A percentile compares a stretch with the other conserved stretches of the same genome.
phyloP scores from a whole-genome alignment of 179 eudicot genomes.

The Beta macrorhiza region DNA sequence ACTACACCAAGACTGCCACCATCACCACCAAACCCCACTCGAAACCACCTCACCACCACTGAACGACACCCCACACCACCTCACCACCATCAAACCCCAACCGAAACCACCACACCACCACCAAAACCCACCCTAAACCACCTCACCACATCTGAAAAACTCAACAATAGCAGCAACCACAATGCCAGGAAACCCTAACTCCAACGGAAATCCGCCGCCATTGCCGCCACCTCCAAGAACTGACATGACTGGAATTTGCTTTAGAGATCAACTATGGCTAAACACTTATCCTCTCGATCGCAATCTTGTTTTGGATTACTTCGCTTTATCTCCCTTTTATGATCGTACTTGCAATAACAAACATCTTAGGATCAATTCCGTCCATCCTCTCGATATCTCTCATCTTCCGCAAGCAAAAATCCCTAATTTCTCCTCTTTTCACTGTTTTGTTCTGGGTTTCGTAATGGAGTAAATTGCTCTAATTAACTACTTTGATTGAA shows the following conservation, averaged over 20 bases:
- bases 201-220: constrained; percentile 49
- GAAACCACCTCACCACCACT: too few species aligned
- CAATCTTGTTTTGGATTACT: too few species aligned
- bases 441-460: background rate
- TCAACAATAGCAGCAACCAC: constrained; percentile 67
- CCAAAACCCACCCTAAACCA: too few species aligned
- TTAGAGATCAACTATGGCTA: too few species aligned
- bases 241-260: constrained; percentile 55
- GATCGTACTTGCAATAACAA: constrained; percentile 81
- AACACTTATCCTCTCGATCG: too few species aligned
- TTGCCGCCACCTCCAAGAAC: constrained; percentile 81
- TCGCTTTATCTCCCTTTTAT: constrained; percentile 50
- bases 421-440: background rate
- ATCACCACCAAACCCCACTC: too few species aligned
- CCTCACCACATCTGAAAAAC: background rate
- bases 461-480: background rate
- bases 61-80: too few species aligned
- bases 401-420: constrained; percentile 66
- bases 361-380: constrained; percentile 58
- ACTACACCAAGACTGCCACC: too few species aligned
- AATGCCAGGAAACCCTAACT: constrained; percentile 54
- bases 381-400: constrained; percentile 82
- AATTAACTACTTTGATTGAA: too few species aligned
- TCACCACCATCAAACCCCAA: too few species aligned
- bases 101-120: too few species aligned